Evolutionary conservation across 192 early-diverging fungal genomes (phyloP).

Genomic region (Backusella tuberculispora): DNA sequence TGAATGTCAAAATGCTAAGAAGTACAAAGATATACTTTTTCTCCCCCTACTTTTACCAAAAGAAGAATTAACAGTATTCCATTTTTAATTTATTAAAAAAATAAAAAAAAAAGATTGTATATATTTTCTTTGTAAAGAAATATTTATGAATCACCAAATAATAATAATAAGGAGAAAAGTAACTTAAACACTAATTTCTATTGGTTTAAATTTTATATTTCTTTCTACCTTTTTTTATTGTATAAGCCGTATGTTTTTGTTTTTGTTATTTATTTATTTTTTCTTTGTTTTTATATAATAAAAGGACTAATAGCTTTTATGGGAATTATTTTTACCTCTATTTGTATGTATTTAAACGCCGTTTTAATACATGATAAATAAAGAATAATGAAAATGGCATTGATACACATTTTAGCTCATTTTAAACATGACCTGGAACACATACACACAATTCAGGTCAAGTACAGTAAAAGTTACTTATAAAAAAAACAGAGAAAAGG

Average conservation of each 20-base stretch:
- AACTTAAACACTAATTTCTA: background rate
- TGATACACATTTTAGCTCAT: conserved; percentile 16
- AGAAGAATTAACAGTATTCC: background rate
- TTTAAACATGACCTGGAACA: conserved; percentile 20
- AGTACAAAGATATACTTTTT: background rate
- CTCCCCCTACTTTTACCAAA: conserved; percentile 7
- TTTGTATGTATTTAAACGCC: background rate
- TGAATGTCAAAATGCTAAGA: conserved; percentile 13
- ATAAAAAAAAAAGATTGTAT: background rate
- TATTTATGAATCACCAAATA: background rate
- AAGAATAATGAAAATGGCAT: conserved; percentile 13
- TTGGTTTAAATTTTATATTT: background rate
- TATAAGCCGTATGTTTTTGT: conserved; percentile 10
- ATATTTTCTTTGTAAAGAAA: background rate
- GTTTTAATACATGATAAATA: background rate
- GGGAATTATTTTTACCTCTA: background rate
- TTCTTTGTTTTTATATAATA: background rate
- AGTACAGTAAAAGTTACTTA: background rate
- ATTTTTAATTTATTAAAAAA: background rate
- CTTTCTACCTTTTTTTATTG: conserved; percentile 9
- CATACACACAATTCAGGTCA: conserved; percentile 14
- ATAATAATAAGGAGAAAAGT: background rate
- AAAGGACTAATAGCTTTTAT: background rate
- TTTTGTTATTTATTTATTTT: background rate
- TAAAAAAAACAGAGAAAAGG: background rate